phyloP scores from a whole-genome alignment of 78 protist species.

The Chrysochromulina tobinii region DNA sequence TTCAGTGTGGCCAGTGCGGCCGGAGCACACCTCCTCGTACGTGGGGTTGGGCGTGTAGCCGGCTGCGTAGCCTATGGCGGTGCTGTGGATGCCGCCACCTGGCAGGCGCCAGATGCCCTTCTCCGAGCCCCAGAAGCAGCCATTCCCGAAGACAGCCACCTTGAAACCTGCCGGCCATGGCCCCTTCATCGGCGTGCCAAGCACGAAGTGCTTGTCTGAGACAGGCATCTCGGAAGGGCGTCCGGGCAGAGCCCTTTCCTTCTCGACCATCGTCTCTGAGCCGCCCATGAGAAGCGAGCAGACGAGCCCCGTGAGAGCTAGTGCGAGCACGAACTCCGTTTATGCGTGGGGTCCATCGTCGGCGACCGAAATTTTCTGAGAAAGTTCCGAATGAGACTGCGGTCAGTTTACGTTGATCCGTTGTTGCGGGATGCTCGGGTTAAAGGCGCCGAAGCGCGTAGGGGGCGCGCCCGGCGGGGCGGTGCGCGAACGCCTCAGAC shows the following conservation, averaged over 20 bases:
- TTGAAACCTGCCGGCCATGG: constrained; percentile 5
- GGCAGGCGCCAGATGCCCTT: constrained; percentile 42
- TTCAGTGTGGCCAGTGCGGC: constrained; percentile 36
- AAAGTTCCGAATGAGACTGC: no score
- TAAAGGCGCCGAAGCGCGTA: no score
- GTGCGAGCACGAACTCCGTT: no score
- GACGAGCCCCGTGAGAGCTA: no score
- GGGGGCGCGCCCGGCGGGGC: no score
- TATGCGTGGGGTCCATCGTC: no score
- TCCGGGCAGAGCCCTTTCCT: not conserved
- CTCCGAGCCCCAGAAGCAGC: constrained; percentile 47
- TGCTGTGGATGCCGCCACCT: constrained; percentile 3
- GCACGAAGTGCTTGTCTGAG: not conserved
- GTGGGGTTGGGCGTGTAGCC: constrained; percentile 40
- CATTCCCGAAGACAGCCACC: constrained; percentile 3
- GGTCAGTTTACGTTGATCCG: no score
- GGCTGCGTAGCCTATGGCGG: constrained; percentile 25
- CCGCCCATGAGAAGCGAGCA: no score
- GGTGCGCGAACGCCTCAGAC: no score
- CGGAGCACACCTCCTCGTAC: constrained; percentile 42
- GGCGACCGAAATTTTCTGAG: no score
- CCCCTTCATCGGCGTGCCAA: not conserved
- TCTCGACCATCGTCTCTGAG: not conserved
- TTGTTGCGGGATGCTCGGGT: no score
- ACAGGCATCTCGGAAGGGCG: constrained; percentile 22